Percentiles rank a stretch among this genome's conserved stretches.
These are phyloP conservation scores for Carpinus fangiana DNA, from an alignment of 306 rosid genomes.

Conservation along the genomic window DNA sequence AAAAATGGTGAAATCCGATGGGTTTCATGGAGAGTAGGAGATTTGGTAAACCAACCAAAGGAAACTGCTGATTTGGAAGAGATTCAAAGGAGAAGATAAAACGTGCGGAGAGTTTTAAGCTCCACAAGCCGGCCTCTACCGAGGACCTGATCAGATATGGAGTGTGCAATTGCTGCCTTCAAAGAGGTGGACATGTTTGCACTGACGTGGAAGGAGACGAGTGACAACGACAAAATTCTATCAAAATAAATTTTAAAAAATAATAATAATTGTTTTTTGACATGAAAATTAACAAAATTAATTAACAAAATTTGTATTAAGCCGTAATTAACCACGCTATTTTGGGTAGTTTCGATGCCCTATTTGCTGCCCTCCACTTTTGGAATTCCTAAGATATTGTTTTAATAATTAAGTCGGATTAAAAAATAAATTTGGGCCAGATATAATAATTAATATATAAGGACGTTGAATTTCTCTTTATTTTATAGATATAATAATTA, in stretches of 20 bases:
- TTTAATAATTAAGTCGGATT: too few species aligned
- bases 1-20: background rate
- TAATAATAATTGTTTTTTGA: too few species aligned
- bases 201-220: background rate
- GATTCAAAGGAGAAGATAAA: slow-evolving; percentile 7
- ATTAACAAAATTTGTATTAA: too few species aligned
- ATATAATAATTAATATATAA: too few species aligned
- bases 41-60: background rate
- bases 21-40: background rate
- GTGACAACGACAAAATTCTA: background rate
- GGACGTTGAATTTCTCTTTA: too few species aligned
- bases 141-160: background rate
- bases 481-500: too few species aligned
- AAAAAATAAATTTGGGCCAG: too few species aligned
- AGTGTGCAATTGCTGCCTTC: slow-evolving; percentile 2
- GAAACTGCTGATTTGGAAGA: background rate
- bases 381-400: background rate
- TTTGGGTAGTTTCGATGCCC: too few species aligned
- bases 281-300: too few species aligned
- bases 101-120: slow-evolving; percentile 28
- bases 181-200: background rate
- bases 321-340: too few species aligned
- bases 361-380: background rate
- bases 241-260: too few species aligned
- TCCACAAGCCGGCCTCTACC: background rate